A percentile compares a stretch with the other conserved stretches of the same genome.
Conservation (phyloP, 2,329 filamentous ascomycete genomes). For the Aspergillus sojae region DNA sequence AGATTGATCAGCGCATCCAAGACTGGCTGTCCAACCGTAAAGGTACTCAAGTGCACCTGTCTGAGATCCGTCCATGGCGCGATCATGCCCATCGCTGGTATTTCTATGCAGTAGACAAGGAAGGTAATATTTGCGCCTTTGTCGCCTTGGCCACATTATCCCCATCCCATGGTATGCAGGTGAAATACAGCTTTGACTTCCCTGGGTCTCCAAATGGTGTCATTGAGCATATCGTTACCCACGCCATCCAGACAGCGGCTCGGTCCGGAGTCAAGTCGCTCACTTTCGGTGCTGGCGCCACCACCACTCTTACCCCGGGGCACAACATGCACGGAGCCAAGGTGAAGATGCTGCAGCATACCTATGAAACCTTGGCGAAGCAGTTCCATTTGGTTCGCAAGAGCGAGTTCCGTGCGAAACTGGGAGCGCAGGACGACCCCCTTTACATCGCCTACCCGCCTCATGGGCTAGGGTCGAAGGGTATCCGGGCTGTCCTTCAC, state of each 20-base stretch:
- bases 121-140: slow-evolving; percentile 73
- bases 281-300: slow-evolving; percentile 86
- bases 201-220: slow-evolving; percentile 81
- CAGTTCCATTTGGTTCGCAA: slow-evolving; percentile 82
- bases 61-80: slow-evolving; percentile 86
- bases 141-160: slow-evolving; percentile 82
- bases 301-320: slow-evolving; percentile 72
- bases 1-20: slow-evolving; percentile 71
- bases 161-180: slow-evolving; percentile 83
- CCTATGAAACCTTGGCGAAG: slow-evolving; percentile 78
- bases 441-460: slow-evolving; percentile 90
- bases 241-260: slow-evolving; percentile 65
- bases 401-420: slow-evolving; percentile 87
- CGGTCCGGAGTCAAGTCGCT: slow-evolving; percentile 65
- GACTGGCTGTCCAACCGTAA: slow-evolving; percentile 81
- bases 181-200: slow-evolving; percentile 96
- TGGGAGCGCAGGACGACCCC: slow-evolving; percentile 80
- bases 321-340: slow-evolving; percentile 80
- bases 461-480: slow-evolving; percentile 78
- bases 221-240: slow-evolving; percentile 80
- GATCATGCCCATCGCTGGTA: slow-evolving; percentile 83
- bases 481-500: slow-evolving; percentile 81
- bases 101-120: slow-evolving; percentile 74
- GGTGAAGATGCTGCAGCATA: slow-evolving; percentile 78
- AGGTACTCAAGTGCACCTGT: slow-evolving; percentile 85